These are phyloP conservation scores for Saturnispora mendoncae DNA, from an alignment of 805 yeast genomes.

Conservation along the genomic window DNA sequence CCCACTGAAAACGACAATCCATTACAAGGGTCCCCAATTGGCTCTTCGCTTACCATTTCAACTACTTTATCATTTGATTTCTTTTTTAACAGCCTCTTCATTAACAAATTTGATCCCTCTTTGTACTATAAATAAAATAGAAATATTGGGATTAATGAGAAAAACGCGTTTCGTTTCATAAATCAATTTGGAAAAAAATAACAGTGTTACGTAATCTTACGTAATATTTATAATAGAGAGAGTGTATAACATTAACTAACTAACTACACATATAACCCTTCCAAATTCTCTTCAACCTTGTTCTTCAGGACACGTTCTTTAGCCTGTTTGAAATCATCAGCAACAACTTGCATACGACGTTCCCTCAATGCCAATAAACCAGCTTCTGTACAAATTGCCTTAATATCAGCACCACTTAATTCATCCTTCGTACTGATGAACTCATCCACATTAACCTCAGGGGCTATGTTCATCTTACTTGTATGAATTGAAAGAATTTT, in stretches of 20 bases:
- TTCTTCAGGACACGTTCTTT: constrained; percentile 93
- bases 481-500: constrained; percentile 90
- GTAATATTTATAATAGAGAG: too few species aligned
- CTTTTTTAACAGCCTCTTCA: constrained; percentile 5
- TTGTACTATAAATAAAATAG: too few species aligned
- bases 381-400: constrained; percentile 96
- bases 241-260: not conserved
- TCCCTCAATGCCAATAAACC: constrained; percentile 93
- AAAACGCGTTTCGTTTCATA: too few species aligned
- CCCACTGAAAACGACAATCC: constrained; percentile 75
- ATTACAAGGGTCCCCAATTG: constrained; percentile 32
- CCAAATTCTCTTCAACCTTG: constrained; percentile 91
- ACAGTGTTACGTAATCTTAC: not conserved
- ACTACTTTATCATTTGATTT: not conserved
- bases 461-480: constrained; percentile 81
- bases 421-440: constrained; percentile 88
- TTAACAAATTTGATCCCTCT: not conserved
- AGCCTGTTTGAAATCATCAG: constrained; percentile 86
- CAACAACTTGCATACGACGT: constrained; percentile 95
- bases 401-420: constrained; percentile 93
- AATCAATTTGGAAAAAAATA: too few species aligned
- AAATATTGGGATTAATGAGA: too few species aligned
- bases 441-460: constrained; percentile 83
- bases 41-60: not conserved
- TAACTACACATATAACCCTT: constrained; percentile 66